Evolutionary conservation across 208 protist species (phyloP), one percentile per base, ranked within the genome.

Genomic region (Crithidia thermophila): DNA sequence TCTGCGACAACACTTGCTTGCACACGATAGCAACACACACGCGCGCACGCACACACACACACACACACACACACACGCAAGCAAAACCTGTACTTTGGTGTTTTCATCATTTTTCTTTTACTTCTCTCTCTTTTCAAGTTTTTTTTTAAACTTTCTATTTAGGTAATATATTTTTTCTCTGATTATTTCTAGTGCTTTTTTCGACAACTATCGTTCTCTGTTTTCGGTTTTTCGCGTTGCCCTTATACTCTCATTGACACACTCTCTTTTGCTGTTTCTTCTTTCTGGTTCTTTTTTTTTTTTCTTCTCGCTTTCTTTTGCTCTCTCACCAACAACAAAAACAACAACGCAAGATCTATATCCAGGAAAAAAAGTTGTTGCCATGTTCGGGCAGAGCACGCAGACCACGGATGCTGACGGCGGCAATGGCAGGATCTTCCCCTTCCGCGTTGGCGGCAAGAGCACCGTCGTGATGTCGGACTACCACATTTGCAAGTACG

Each of bases 401-500:
- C 58, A 62, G 23, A n/a, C 42, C 16, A 28, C 28, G 28, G 42
- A 43, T 0, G 20, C 33, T 6, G 37, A 51, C 14, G 66, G 42
- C 13, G 46, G 20, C 16, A 34, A 30, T 39, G 60, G 62, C 21
- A 53, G 21, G 20, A 34, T 66, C 10, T 58, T 67, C 33, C 73
- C 75, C 50, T 87, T 87, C 60, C 72, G 72, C 27, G 33, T 87
- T 21, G 67, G 67, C 14, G 67, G 74, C 40, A 81, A 84, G 67
- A 85, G 77, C 70, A 84, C 84, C 13, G 71, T 83, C 13, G 84
- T 90, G 20, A 84, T 87, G 84, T 84, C 84, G 0, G 84, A 90
- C 78, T 94, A 91, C 67, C 89, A 94, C 71, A 64, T 94, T 11
- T 90, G 82, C 65, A 77, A 67, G 42, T 88, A 90, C 61, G 89